Evolutionary conservation across 768 basidiomycete species (phyloP), one percentile per base, ranked within the genome.

Genomic region (Termitomyces sp.): DNA sequence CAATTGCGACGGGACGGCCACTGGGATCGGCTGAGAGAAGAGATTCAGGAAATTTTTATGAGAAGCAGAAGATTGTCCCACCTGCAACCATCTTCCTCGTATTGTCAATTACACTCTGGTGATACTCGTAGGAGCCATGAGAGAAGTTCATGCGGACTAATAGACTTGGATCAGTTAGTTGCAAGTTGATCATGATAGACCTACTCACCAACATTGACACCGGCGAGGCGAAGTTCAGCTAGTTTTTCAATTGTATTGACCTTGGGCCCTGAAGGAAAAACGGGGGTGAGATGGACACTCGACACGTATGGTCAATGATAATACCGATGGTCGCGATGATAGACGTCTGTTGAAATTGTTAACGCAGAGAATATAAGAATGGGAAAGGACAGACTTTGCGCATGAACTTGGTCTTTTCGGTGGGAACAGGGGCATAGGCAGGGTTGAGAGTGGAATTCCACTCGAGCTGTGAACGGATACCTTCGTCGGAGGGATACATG

Each of bases 71-170:
- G 48, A 21, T 25, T 40, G 55, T 70, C 84, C 65, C 63, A 94
- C 93, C 75, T 42, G 84, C 83, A 53, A 92, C 82, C 79, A 90
- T 87, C 70, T 86, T 87, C 67, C 95, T 82, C 50, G 94, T 90
- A 80, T 98, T 98, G 78, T 98, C 95, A 70, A 99, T 94, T 64
- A 98, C 97, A 62, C 92, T 95, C 77, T 99, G 95, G 77, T 98
- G 97, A 73, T 96, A 98, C 67, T 95, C 94, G 74, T 99, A 95
- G 56, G 89, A 89, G 46, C 97, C 97, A 85, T 99, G 97, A 54
- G 96, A 98, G 73, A 98, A 99, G 83, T 99, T 99, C 97, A 99
- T 98, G 75, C 97, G 95, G 62, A 99, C 97, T 98, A 65, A 41
- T 56, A 54, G 14, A 6, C 10, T 59, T 35, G 11, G 32, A 32